Evolutionary conservation across 2,329 filamentous ascomycete species (phyloP).

Genomic region (Pestalotiopsis sp.): DNA sequence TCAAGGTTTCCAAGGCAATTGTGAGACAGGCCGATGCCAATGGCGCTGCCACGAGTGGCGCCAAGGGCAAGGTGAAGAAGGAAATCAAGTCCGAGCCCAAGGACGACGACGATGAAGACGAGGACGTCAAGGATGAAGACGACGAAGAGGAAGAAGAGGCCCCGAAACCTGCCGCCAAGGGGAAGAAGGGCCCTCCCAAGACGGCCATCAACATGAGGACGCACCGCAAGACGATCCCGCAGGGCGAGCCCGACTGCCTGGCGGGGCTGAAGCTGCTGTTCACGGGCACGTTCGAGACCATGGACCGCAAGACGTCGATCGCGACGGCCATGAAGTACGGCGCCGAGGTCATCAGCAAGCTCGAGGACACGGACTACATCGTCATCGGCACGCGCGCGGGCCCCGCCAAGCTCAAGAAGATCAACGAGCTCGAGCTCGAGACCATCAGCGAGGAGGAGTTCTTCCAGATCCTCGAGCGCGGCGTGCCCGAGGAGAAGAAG

Average conservation of each 20-base stretch:
- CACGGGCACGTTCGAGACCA: constrained; percentile 17
- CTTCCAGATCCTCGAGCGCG: constrained; percentile 17
- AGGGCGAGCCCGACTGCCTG: constrained; percentile 14
- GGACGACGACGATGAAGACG: constrained; percentile 3
- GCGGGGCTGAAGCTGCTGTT: constrained; percentile 16
- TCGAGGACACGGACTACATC: constrained; percentile 18
- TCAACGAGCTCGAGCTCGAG: constrained; percentile 16
- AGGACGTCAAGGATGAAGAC: constrained; percentile 10
- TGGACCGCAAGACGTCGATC: constrained; percentile 17
- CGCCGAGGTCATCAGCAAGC: constrained; percentile 15
- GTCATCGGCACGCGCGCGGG: constrained; percentile 15
- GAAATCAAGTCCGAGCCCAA: not conserved
- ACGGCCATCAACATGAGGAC: constrained; percentile 14
- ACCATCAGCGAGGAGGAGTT: constrained; percentile 17
- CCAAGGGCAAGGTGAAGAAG: constrained; percentile 1
- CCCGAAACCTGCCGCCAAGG: not conserved
- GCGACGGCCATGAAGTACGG: constrained; percentile 29
- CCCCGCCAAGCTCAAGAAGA: constrained; percentile 14
- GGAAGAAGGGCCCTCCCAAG: constrained; percentile 9
- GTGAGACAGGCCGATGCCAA: not conserved
- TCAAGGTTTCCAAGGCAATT: not conserved
- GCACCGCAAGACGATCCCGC: constrained; percentile 16
- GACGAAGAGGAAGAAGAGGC: constrained; percentile 12
- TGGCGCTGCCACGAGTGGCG: not conserved
- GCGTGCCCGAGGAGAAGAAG: constrained; percentile 14